Conservation (phyloP, 805 yeast genomes). For the Candida oleophila region DNA sequence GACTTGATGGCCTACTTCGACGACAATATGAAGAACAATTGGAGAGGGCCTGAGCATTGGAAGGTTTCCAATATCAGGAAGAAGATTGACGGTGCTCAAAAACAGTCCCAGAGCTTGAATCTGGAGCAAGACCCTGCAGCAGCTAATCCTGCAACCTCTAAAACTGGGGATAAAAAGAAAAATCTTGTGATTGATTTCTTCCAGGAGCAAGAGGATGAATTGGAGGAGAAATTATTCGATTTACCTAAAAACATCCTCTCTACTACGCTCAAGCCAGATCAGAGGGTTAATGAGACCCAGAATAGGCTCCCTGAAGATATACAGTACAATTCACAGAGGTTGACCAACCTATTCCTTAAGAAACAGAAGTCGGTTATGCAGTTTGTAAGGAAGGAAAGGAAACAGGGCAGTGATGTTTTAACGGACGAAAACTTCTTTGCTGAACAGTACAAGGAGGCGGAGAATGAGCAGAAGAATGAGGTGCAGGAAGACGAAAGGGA, state of each 20-base stretch:
- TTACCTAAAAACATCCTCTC: constrained; percentile 22
- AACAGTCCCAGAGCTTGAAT: neutral
- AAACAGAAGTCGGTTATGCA: constrained; percentile 49
- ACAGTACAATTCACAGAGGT: constrained; percentile 65
- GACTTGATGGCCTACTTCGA: constrained; percentile 83
- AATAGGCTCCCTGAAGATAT: constrained; percentile 71
- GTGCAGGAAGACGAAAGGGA: constrained; percentile 25
- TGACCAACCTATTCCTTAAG: constrained; percentile 67
- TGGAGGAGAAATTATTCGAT: constrained; percentile 34
- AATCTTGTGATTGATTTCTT: constrained; percentile 33
- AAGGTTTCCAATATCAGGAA: constrained; percentile 56
- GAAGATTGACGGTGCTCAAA: neutral
- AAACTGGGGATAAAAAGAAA: constrained; percentile 15
- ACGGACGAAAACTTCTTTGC: constrained; percentile 78
- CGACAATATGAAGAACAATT: constrained; percentile 61
- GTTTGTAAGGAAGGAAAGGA: constrained; percentile 6
- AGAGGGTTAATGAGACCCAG: constrained; percentile 19
- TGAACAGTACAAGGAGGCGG: constrained; percentile 49
- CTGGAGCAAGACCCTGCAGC: neutral
- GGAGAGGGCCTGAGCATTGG: constrained; percentile 96
- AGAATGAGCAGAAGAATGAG: constrained; percentile 33
- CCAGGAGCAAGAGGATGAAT: constrained; percentile 27
- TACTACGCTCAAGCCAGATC: constrained; percentile 10
- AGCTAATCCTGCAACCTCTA: constrained; percentile 4
- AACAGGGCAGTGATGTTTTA: constrained; percentile 26